Conservation (phyloP, 2,329 filamentous ascomycete genomes). For the Grosmannia clavigera region DNA sequence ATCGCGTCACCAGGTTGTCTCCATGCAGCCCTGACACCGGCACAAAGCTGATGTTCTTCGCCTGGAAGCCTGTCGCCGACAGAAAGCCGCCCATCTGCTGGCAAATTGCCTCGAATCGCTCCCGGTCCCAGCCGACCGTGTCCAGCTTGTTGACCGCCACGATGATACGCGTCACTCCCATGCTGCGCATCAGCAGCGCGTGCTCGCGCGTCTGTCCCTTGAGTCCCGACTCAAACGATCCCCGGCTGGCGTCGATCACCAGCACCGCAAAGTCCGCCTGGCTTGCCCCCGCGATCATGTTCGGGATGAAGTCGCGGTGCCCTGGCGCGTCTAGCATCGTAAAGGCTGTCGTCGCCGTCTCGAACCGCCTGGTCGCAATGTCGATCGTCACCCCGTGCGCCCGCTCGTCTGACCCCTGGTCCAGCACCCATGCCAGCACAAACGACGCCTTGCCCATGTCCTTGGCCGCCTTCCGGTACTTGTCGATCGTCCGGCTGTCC, state of each 20-base stretch:
- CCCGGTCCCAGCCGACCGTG: conserved; percentile 68
- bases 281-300: conserved; percentile 95
- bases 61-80: conserved; percentile 65
- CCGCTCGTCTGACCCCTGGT: conserved; percentile 81
- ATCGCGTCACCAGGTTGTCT: conserved; percentile 62
- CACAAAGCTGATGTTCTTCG: conserved; percentile 73
- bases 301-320: conserved; percentile 91
- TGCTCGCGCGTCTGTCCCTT: conserved; percentile 94
- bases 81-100: conserved; percentile 77
- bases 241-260: conserved; percentile 81
- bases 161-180: conserved; percentile 79
- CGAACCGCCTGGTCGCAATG: conserved; percentile 88
- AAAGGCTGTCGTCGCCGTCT: conserved; percentile 75
- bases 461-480: conserved; percentile 77
- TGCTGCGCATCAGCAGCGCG: conserved; percentile 74
- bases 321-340: conserved; percentile 94
- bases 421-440: conserved; percentile 91
- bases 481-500: conserved; percentile 77
- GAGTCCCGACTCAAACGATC: conserved; percentile 85
- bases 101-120: conserved; percentile 73
- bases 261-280: conserved; percentile 93
- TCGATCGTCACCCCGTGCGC: conserved; percentile 90
- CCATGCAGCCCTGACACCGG: conserved; percentile 83
- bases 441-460: conserved; percentile 92
- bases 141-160: conserved; percentile 96